Conservation (phyloP, 768 basidiomycete species). For the Psilocybe azurescens region DNA sequence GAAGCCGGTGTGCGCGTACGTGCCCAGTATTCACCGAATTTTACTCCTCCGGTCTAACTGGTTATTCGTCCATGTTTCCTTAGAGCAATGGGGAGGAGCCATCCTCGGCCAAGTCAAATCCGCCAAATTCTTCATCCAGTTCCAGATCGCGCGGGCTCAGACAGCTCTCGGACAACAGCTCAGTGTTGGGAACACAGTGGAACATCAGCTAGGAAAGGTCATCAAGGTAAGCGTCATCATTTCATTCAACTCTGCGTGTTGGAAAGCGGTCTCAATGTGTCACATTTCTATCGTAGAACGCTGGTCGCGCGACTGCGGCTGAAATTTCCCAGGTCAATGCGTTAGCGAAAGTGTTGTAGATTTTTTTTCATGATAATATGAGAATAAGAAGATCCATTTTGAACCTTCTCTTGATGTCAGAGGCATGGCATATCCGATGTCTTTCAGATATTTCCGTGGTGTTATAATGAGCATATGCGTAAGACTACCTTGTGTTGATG, state of each 20-base stretch:
- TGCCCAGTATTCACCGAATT: not conserved
- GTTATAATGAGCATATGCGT: no score
- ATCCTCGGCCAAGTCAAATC: slow-evolving; percentile 15
- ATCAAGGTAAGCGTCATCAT: slow-evolving; percentile 11
- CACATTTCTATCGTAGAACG: slow-evolving; percentile 9
- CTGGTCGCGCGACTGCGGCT: slow-evolving; percentile 11
- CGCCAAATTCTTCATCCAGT: slow-evolving; percentile 23
- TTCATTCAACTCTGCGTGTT: not conserved
- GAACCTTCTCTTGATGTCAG: not conserved
- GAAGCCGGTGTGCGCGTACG: slow-evolving; percentile 19
- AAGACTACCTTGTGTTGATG: no score
- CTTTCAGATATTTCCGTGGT: no score
- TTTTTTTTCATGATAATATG: not conserved
- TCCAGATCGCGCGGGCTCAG: slow-evolving; percentile 21
- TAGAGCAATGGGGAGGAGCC: slow-evolving; percentile 9
- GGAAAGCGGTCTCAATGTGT: no score
- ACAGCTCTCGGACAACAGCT: slow-evolving; percentile 14
- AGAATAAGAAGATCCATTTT: not conserved
- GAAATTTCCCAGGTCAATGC: slow-evolving; percentile 20
- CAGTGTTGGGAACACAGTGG: slow-evolving; percentile 16
- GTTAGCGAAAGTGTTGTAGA: slow-evolving; percentile 17
- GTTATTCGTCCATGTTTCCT: not conserved
- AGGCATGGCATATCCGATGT: no score
- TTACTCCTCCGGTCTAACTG: not conserved
- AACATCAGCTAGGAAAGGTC: slow-evolving; percentile 21